These are phyloP conservation scores for Pythium insidiosum DNA, from an alignment of 352 stramenopile species.

Conservation along the genomic window DNA sequence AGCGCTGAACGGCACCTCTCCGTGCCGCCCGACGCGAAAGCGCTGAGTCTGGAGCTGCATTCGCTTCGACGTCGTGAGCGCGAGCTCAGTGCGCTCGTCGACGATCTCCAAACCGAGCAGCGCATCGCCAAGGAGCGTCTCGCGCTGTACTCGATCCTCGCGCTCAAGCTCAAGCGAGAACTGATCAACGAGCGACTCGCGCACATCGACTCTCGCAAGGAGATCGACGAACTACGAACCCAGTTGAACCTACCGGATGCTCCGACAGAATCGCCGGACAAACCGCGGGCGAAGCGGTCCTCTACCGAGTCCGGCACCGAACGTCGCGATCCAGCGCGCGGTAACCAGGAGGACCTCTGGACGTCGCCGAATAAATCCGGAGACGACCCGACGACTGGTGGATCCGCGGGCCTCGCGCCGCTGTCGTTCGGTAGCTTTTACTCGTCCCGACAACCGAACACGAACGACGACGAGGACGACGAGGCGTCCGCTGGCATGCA, in stretches of 20 bases:
- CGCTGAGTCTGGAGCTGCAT: constrained; percentile 18
- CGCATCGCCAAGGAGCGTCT: constrained; percentile 36
- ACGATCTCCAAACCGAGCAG: constrained; percentile 51
- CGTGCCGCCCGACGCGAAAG: constrained; percentile 6
- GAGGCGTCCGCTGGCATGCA: constrained; percentile 48
- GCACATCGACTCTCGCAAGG: constrained; percentile 63
- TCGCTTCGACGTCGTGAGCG: constrained; percentile 9
- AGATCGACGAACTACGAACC: constrained; percentile 43
- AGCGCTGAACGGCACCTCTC: too few relatives aligned
- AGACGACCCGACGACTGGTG: background rate
- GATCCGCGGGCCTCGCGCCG: constrained; percentile 5
- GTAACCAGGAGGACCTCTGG: constrained; percentile 19
- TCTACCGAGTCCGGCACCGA: too few relatives aligned
- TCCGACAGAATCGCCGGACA: constrained; percentile 19
- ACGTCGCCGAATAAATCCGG: constrained; percentile 18
- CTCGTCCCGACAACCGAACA: constrained; percentile 12
- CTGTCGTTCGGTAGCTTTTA: constrained; percentile 64
- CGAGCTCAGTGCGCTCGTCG: constrained; percentile 27
- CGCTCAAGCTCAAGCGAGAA: constrained; percentile 61
- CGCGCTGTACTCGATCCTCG: constrained; percentile 41
- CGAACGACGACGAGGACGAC: constrained; percentile 33
- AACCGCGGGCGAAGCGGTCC: background rate
- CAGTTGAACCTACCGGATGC: too few relatives aligned
- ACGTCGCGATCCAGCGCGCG: background rate
- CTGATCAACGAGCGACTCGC: constrained; percentile 71